Conservation (phyloP, 345 rosid species). For the Moricandia arvensis region DNA sequence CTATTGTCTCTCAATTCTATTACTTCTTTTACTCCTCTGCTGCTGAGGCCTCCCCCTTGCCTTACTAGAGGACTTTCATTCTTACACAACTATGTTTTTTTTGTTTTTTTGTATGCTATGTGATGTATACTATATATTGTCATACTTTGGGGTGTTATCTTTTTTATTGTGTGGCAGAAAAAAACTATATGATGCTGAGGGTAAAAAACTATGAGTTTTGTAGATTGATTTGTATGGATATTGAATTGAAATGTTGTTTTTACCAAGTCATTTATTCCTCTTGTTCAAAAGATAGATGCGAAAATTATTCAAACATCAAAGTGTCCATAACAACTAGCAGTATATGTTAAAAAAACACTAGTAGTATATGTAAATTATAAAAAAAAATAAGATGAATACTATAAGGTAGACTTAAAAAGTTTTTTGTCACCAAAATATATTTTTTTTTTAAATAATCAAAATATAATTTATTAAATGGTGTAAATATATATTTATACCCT, state of each 20-base stretch:
- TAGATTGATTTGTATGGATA: conserved; percentile 13
- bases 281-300: background rate
- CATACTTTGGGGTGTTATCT: background rate
- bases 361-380: background rate
- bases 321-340: background rate
- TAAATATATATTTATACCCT: too few relatives aligned
- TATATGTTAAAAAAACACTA: background rate
- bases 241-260: conserved; percentile 7
- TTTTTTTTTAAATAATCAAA: too few relatives aligned
- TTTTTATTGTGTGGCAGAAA: background rate
- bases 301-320: too few relatives aligned
- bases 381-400: too few relatives aligned
- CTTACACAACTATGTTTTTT: background rate
- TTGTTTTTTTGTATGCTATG: conserved; percentile 1
- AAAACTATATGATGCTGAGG: conserved; percentile 1
- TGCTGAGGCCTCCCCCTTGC: conserved; percentile 37
- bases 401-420: too few relatives aligned
- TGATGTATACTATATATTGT: conserved; percentile 11
- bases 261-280: background rate
- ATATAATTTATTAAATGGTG: too few relatives aligned
- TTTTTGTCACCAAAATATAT: too few relatives aligned
- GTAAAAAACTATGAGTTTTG: conserved; percentile 22
- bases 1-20: conserved; percentile 76
- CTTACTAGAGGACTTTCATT: conserved; percentile 19
- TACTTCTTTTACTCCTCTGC: conserved; percentile 70